phyloP scores from a whole-genome alignment of 1,139 yeast species.

The Suhomyces kunorum region DNA sequence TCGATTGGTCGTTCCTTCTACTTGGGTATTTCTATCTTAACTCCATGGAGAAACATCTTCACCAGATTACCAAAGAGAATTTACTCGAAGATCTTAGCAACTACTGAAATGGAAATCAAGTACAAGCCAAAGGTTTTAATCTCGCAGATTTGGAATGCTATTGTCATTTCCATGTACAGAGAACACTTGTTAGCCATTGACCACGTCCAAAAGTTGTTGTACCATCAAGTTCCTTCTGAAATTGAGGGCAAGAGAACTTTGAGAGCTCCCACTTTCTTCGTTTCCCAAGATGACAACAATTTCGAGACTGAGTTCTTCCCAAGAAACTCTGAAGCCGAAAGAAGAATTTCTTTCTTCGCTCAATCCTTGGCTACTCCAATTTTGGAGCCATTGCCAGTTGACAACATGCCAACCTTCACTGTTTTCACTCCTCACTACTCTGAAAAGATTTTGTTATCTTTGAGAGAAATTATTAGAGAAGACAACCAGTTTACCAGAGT shows the following conservation, averaged over 20 bases:
- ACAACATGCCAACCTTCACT: conserved; percentile 98
- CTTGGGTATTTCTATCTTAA: conserved; percentile 95
- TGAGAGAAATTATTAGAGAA: conserved; percentile 97
- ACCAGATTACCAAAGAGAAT: conserved; percentile 98
- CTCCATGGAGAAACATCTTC: conserved; percentile 99
- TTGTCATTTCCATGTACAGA: conserved; percentile 97
- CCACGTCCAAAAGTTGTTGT: conserved; percentile 93
- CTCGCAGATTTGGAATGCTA: conserved; percentile 98
- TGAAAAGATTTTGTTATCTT: conserved; percentile 90
- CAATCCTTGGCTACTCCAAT: conserved; percentile 98
- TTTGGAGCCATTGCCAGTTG: conserved; percentile 97
- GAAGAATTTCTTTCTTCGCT: conserved; percentile 98
- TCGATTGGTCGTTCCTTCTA: conserved; percentile 97
- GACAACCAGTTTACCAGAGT: conserved; percentile 98
- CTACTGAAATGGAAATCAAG: conserved; percentile 98
- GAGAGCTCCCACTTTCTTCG: conserved; percentile 98
- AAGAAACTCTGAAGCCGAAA: conserved; percentile 93
- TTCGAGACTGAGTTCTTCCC: conserved; percentile 97
- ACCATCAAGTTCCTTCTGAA: conserved; percentile 97
- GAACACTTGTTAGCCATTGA: conserved; percentile 96
- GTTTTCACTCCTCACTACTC: conserved; percentile 97
- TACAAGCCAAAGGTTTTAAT: conserved; percentile 97
- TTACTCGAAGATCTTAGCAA: conserved; percentile 94
- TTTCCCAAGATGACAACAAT: conserved; percentile 95
- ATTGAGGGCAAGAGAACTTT: conserved; percentile 97